Conservation (phyloP, 306 rosid species). For the Sindora glabra region DNA sequence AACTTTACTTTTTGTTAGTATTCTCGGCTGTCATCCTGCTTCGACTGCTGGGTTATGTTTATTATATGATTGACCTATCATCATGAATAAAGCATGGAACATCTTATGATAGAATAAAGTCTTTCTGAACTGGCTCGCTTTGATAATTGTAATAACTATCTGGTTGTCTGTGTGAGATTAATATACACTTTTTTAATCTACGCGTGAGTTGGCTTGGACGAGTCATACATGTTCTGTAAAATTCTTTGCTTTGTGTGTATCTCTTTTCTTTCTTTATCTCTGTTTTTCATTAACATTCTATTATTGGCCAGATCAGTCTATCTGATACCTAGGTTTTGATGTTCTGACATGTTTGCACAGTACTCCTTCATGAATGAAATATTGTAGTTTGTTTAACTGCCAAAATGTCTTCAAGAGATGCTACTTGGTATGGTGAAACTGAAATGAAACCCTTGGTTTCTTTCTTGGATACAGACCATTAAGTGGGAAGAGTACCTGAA, state of each 20-base stretch:
- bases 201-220: too few species aligned
- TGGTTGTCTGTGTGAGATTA: not conserved
- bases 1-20: not conserved
- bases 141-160: not conserved
- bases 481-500: slow-evolving; percentile 85
- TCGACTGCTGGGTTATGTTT: not conserved
- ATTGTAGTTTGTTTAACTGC: not conserved
- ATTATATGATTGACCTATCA: not conserved
- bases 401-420: not conserved
- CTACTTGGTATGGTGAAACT: slow-evolving; percentile 6
- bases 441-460: slow-evolving; percentile 9
- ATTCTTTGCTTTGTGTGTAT: not conserved
- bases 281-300: not conserved
- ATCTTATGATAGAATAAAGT: not conserved
- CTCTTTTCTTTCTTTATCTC: not conserved
- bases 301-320: not conserved
- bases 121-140: not conserved
- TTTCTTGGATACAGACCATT: slow-evolving; percentile 49
- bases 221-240: too few species aligned
- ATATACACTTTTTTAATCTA: not conserved
- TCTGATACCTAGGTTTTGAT: not conserved
- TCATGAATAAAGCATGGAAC: not conserved
- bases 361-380: not conserved
- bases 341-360: not conserved
- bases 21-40: not conserved